These are phyloP conservation scores for Pseudisothecium myosuroides DNA, from an alignment of 225 moss, liverwort and hornwort genomes.

Conservation along the genomic window DNA sequence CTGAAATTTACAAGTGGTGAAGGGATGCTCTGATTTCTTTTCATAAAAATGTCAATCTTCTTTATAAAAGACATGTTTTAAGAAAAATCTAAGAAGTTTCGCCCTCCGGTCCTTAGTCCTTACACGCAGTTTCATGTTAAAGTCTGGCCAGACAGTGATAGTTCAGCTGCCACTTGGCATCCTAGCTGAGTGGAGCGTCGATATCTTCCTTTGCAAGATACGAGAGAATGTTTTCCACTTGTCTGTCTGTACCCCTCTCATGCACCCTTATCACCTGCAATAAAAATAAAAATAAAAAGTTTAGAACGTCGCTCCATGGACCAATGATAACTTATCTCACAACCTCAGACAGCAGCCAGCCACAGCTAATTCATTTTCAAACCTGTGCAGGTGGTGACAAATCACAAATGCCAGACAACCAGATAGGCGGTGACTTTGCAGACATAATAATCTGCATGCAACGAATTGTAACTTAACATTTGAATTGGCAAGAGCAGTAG, in stretches of 20 bases:
- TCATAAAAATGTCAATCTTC: not conserved
- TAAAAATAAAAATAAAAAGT: not conserved
- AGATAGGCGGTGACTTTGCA: not conserved
- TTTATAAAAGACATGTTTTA: no score
- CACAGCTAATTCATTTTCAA: not conserved
- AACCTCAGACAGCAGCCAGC: not conserved
- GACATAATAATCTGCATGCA: not conserved
- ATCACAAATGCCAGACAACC: not conserved
- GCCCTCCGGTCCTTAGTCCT: not conserved
- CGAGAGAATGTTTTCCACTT: not conserved
- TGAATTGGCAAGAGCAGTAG: not conserved
- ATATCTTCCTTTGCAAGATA: not conserved
- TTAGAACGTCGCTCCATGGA: not conserved
- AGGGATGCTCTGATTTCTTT: not conserved
- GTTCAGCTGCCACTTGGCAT: not conserved
- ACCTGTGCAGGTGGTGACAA: not conserved
- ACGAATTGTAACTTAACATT: not conserved
- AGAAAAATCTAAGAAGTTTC: not conserved
- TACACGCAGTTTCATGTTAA: not conserved
- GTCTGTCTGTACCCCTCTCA: not conserved
- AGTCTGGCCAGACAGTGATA: not conserved
- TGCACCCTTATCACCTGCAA: not conserved
- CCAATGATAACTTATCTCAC: not conserved
- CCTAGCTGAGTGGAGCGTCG: not conserved
- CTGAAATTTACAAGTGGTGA: not conserved